A percentile compares a stretch with the other conserved stretches of the same genome.
phyloP scores from a whole-genome alignment of 345 rosid genomes.

The Dipteronia dyeriana region DNA sequence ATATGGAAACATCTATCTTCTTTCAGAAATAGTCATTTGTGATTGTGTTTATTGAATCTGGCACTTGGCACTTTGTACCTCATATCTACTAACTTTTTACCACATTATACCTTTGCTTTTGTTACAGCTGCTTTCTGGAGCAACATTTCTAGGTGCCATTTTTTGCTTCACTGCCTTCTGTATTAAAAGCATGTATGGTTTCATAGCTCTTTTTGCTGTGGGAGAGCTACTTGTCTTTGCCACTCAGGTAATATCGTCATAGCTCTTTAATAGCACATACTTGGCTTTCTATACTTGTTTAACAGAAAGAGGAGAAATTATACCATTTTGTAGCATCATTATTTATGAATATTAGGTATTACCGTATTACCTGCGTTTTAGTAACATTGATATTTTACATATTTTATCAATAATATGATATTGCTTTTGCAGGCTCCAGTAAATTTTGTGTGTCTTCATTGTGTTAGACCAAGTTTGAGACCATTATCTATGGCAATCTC shows the following conservation, averaged over 20 bases:
- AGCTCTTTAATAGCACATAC: neutral
- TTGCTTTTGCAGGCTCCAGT: slow-evolving; percentile 76
- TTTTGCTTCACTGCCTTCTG: slow-evolving; percentile 87
- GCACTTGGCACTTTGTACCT: neutral
- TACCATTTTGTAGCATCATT: neutral
- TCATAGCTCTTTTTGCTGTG: slow-evolving; percentile 69
- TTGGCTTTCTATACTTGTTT: slow-evolving; percentile 4
- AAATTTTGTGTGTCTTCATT: slow-evolving; percentile 88
- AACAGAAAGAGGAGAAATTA: neutral
- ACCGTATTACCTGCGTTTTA: neutral
- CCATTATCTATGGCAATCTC: slow-evolving; percentile 95
- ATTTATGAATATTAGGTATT: slow-evolving; percentile 6
- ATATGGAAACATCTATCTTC: neutral
- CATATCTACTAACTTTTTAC: neutral
- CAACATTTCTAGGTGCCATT: slow-evolving; percentile 76
- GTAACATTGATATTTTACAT: neutral
- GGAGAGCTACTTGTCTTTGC: slow-evolving; percentile 95
- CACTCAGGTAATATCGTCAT: slow-evolving; percentile 66
- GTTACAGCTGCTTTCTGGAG: slow-evolving; percentile 76
- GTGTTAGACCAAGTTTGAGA: slow-evolving; percentile 88
- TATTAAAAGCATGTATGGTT: slow-evolving; percentile 65
- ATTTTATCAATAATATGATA: neutral
- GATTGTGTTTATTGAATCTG: neutral
- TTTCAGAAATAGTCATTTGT: neutral
- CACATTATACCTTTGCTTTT: slow-evolving; percentile 15